These are phyloP conservation scores for Obelidium mucronatum DNA, from an alignment of 192 early-diverging fungal species.

Conservation along the genomic window DNA sequence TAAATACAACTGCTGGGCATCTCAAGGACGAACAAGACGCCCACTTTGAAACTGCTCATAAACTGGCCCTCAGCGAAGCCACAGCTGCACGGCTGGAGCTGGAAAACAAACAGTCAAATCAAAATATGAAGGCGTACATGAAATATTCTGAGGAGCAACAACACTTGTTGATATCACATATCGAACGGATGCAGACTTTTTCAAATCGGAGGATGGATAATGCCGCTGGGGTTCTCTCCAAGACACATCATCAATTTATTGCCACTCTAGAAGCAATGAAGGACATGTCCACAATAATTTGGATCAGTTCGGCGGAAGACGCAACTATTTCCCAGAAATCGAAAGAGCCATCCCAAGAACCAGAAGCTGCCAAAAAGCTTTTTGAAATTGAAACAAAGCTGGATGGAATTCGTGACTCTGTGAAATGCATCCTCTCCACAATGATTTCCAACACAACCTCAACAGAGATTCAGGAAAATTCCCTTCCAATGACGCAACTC, in stretches of 20 bases:
- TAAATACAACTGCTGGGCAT: not conserved
- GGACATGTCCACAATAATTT: not conserved
- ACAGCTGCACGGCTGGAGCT: not conserved
- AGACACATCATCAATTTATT: not conserved
- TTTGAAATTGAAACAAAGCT: not conserved
- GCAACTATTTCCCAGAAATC: not conserved
- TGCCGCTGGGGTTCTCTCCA: not conserved
- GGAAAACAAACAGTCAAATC: not conserved
- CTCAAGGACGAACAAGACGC: constrained; percentile 10
- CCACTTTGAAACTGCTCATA: not conserved
- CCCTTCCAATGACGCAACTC: not conserved
- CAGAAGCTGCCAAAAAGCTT: not conserved
- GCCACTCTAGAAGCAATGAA: not conserved
- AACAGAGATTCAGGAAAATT: not conserved
- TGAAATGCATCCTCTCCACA: not conserved
- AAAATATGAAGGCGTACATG: constrained; percentile 18
- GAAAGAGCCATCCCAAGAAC: not conserved
- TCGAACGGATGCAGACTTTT: constrained; percentile 11
- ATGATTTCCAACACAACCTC: not conserved
- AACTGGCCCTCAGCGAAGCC: not conserved
- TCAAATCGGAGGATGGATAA: not conserved
- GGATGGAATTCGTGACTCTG: not conserved
- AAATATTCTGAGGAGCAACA: constrained; percentile 16
- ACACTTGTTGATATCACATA: constrained; percentile 1
- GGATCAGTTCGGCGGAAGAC: not conserved